A percentile compares a stretch with the other conserved stretches of the same genome.
phyloP scores from a whole-genome alignment of 352 stramenopile genomes.

The Phytopythium mirpurense region DNA sequence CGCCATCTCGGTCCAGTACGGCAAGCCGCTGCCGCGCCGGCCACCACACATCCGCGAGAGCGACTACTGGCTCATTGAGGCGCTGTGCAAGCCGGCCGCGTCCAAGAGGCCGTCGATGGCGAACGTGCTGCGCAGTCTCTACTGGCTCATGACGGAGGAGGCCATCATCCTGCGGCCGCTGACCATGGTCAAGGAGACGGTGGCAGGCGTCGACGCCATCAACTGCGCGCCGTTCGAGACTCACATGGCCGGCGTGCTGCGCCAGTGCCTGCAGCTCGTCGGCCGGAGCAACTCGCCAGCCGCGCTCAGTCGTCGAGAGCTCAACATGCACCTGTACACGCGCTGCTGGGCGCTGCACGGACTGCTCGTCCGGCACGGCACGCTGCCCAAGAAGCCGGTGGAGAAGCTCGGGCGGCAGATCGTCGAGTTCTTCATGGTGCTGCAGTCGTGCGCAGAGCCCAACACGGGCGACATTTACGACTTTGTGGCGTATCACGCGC shows the following conservation, averaged over 20 bases:
- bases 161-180: conserved; percentile 1
- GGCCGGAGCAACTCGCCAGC: background rate
- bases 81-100: background rate
- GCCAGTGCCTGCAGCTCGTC: conserved; percentile 1
- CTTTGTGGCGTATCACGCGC: conserved; percentile 1
- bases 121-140: conserved; percentile 3
- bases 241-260: background rate
- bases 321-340: conserved; percentile 4
- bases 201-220: conserved; percentile 1
- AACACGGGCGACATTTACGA: conserved; percentile 4
- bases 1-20: background rate
- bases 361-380: conserved; percentile 1
- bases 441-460: conserved; percentile 2
- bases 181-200: conserved; percentile 2
- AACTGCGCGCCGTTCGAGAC: conserved; percentile 1
- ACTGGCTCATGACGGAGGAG: conserved; percentile 2
- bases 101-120: background rate
- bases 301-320: background rate
- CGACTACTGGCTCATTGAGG: conserved; percentile 2
- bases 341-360: conserved; percentile 1
- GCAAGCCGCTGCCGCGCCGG: conserved; percentile 1
- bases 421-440: background rate
- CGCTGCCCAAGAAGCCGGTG: conserved; percentile 1
- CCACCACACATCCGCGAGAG: conserved; percentile 2
- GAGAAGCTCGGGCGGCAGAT: conserved; percentile 1